Evolutionary conservation across 768 basidiomycete genomes (phyloP), one percentile per base, ranked within the genome.

Genomic region (Leccinum obscurum): DNA sequence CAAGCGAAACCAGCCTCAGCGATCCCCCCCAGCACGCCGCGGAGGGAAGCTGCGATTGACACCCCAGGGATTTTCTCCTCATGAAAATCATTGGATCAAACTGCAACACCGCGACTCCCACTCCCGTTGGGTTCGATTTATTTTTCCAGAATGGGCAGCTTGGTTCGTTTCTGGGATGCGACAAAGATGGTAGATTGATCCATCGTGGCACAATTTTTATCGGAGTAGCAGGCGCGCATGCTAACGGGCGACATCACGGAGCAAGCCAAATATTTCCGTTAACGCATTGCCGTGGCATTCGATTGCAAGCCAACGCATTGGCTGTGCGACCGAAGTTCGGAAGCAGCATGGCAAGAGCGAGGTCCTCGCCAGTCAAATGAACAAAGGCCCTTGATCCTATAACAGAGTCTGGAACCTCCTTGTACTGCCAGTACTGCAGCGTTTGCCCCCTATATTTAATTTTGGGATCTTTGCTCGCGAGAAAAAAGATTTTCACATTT

Each of bases 201-300:
- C 34, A 51, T 32, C 57, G 60, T 37, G 37, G 30, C 46, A 55
- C 30, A 24, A 58, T 41, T 9, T 34, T 17, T 46, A 49, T 49
- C 48, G 4, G 34, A 35, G 13, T 59, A 58, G 54, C 24, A 58
- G 53, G 61, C 59, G 52, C 60, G 6, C 60, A 41, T 30, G 51
- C 65, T 68, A 70, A 57, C 14, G 26, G 9, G 32, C 32, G 11
- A 34, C 48, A 56, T 58, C 39, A 56, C 55, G 60, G 54, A 54
- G 28, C 13, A 37, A 7, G n/a, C 57, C 26, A n/a, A 39, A 15
- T 37, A 37, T 15, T 20, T 13, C 11, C 13, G 3, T 26, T 26
- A 39, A 46, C 52, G 32, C 20, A 56, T 34, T 22, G 30, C 30
- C 30, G 30, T 30, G 30, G 30, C 30, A 24, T 4, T 53, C 52